A percentile compares a stretch with the other conserved stretches of the same genome.
Evolutionary conservation across 176 grass and related monocot species (phyloP).

Genomic region (Oryza australiensis): DNA sequence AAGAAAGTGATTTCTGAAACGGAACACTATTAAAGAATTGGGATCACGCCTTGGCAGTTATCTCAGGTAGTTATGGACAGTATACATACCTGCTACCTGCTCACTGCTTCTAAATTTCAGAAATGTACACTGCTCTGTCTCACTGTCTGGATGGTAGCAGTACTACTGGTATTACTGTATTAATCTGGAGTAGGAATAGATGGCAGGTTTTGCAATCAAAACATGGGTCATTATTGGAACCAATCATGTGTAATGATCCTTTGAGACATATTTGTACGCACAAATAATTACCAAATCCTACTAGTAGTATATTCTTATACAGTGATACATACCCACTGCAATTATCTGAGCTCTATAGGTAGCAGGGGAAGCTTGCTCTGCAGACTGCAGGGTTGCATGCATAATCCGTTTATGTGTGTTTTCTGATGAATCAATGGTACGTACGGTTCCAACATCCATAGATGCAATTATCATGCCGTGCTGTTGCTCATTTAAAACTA

Average conservation of each 20-base stretch:
- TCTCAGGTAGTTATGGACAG: slow-evolving; percentile 7
- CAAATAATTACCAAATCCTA: slow-evolving; percentile 1
- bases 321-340: background rate
- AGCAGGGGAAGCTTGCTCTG: slow-evolving; percentile 1
- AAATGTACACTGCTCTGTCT: background rate
- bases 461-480: background rate
- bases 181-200: background rate
- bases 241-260: slow-evolving; percentile 18
- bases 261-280: background rate
- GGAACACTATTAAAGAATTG: background rate
- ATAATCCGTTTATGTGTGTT: background rate
- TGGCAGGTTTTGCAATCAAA: slow-evolving; percentile 20
- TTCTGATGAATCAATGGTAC: background rate
- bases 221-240: slow-evolving; percentile 18
- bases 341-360: background rate
- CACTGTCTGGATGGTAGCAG: background rate
- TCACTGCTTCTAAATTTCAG: background rate
- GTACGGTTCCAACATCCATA: background rate
- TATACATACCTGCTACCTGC: background rate
- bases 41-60: slow-evolving; percentile 19
- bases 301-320: background rate
- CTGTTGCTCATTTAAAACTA: background rate
- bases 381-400: background rate
- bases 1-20: background rate
- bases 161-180: background rate